Evolutionary conservation across 2,329 filamentous ascomycete species (phyloP).

Genomic region (Cladorrhinum sp.): DNA sequence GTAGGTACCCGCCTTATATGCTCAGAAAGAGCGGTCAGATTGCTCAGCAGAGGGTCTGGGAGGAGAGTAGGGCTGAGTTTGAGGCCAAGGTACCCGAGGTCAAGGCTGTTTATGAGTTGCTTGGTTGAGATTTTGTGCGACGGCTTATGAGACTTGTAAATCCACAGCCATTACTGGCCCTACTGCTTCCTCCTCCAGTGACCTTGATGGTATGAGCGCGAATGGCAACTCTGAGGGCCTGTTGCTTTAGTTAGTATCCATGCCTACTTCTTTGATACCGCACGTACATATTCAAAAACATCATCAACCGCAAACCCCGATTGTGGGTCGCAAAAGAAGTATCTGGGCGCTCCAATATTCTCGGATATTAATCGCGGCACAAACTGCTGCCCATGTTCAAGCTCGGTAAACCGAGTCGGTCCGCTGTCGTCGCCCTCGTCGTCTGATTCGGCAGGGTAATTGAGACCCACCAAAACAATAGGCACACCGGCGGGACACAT

Average conservation of each 20-base stretch:
- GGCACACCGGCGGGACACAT: background rate
- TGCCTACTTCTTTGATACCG: no score
- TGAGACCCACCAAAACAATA: background rate
- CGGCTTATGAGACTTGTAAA: no score
- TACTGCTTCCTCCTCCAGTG: background rate
- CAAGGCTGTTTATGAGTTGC: slow-evolving; percentile 25
- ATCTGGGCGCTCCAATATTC: background rate
- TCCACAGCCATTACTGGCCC: no score
- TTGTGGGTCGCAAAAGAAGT: background rate
- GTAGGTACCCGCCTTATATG: slow-evolving; percentile 39
- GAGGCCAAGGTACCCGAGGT: slow-evolving; percentile 31
- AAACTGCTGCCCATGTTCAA: background rate
- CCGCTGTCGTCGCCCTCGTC: background rate
- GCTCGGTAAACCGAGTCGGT: no score
- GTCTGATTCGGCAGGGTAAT: background rate
- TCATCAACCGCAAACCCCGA: background rate
- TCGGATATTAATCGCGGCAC: background rate
- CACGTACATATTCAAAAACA: background rate
- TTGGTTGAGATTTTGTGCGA: slow-evolving; percentile 10
- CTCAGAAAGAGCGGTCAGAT: slow-evolving; percentile 28
- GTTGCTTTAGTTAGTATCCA: background rate
- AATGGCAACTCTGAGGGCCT: background rate
- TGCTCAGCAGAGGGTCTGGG: slow-evolving; percentile 30
- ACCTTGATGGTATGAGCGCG: background rate
- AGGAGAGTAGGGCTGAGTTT: slow-evolving; percentile 28